phyloP scores from a whole-genome alignment of 208 protist species.

The Trypanosoma congolense region DNA sequence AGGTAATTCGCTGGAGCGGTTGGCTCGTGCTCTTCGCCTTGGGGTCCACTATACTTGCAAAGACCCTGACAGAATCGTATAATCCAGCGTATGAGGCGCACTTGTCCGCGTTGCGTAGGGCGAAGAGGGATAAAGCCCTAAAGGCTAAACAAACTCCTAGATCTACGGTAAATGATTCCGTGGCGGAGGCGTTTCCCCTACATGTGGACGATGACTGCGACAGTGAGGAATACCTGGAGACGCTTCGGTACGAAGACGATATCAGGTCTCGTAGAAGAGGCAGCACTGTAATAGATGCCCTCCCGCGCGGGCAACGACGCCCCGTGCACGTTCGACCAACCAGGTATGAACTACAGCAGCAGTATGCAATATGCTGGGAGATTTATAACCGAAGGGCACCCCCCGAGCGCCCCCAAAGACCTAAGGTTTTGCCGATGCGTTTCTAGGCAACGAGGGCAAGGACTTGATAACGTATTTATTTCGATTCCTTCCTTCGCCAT shows the following conservation, averaged over 20 bases:
- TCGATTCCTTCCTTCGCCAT: too few relatives aligned
- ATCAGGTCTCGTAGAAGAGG: too few relatives aligned
- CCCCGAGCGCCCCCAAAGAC: not conserved
- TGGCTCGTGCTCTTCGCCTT: slow-evolving; percentile 64
- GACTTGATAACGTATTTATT: too few relatives aligned
- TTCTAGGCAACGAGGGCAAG: too few relatives aligned
- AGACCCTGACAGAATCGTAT: slow-evolving; percentile 51
- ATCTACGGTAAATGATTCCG: too few relatives aligned
- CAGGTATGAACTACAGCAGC: not conserved
- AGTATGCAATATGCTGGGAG: slow-evolving; percentile 25
- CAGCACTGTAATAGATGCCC: too few relatives aligned
- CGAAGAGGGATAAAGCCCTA: slow-evolving; percentile 23
- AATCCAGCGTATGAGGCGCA: slow-evolving; percentile 64
- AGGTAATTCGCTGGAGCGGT: slow-evolving; percentile 49
- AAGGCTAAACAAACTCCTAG: too few relatives aligned
- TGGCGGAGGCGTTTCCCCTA: too few relatives aligned
- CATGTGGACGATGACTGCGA: too few relatives aligned
- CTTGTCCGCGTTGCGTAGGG: slow-evolving; percentile 28
- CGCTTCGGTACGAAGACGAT: too few relatives aligned
- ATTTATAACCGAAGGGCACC: slow-evolving; percentile 18
- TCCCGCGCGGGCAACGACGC: not conserved
- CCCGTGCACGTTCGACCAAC: not conserved
- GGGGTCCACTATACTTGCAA: slow-evolving; percentile 60
- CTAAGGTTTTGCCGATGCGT: slow-evolving; percentile 20
- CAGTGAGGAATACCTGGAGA: too few relatives aligned